Evolutionary conservation across 257 asterid genomes (phyloP).

Genomic region (Solanum pinnatisectum): DNA sequence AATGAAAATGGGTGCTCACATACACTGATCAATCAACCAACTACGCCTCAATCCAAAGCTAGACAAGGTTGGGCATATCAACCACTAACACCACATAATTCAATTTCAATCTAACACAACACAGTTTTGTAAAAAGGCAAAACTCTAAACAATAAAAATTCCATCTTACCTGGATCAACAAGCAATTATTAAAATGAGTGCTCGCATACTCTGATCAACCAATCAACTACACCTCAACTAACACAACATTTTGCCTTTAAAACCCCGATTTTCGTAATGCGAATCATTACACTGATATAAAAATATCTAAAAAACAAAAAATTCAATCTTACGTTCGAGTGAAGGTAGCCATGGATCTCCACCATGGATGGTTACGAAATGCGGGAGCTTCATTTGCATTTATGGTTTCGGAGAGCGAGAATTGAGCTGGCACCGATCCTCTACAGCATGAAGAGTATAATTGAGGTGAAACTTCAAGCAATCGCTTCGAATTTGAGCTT

Average conservation of each 20-base stretch:
- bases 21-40: background rate
- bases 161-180: background rate
- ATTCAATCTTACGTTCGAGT: slow-evolving; percentile 56
- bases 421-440: slow-evolving; percentile 27
- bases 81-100: background rate
- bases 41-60: background rate
- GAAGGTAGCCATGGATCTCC: slow-evolving; percentile 99
- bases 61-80: background rate
- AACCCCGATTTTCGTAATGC: background rate
- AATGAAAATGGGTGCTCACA: background rate
- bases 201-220: background rate
- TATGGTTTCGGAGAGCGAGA: slow-evolving; percentile 32
- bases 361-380: slow-evolving; percentile 34
- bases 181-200: background rate
- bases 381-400: slow-evolving; percentile 23
- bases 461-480: slow-evolving; percentile 27
- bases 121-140: background rate
- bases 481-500: slow-evolving; percentile 27
- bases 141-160: background rate
- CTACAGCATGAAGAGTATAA: slow-evolving; percentile 12
- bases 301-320: background rate
- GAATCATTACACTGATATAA: background rate
- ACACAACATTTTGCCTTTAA: background rate
- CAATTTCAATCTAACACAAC: background rate
- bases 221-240: background rate